These are phyloP conservation scores for Porcisia deanei DNA, from an alignment of 208 protist species.

Conservation along the genomic window DNA sequence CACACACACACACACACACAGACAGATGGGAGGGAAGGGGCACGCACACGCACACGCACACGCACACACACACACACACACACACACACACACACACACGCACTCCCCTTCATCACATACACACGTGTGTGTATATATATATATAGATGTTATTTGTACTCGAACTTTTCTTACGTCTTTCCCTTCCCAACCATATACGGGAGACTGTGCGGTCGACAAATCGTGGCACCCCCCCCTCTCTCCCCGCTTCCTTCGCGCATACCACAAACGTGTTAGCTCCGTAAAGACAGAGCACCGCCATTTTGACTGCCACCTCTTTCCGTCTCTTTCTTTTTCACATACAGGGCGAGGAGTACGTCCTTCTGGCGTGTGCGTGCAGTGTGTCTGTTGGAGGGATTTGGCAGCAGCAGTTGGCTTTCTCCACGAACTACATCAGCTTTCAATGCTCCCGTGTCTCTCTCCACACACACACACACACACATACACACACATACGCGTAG, in stretches of 20 bases:
- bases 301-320: background rate
- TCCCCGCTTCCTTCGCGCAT: background rate
- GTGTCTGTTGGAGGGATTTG: no score
- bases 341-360: background rate
- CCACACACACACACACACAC: constrained; percentile 15
- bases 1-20: no score
- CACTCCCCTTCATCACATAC: background rate
- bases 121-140: background rate
- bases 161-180: background rate
- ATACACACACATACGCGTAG: constrained; percentile 5
- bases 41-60: background rate
- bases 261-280: background rate
- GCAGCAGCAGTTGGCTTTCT: no score
- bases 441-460: constrained; percentile 3
- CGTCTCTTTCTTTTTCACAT: background rate
- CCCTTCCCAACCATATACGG: background rate
- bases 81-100: background rate
- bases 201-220: background rate
- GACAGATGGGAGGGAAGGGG: no score
- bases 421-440: no score
- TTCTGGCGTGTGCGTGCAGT: background rate
- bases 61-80: background rate
- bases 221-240: background rate
- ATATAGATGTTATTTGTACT: background rate
- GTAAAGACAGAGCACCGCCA: background rate